phyloP scores from a whole-genome alignment of 2,329 filamentous ascomycete genomes.

The Coniosporium tulheliwenetii region DNA sequence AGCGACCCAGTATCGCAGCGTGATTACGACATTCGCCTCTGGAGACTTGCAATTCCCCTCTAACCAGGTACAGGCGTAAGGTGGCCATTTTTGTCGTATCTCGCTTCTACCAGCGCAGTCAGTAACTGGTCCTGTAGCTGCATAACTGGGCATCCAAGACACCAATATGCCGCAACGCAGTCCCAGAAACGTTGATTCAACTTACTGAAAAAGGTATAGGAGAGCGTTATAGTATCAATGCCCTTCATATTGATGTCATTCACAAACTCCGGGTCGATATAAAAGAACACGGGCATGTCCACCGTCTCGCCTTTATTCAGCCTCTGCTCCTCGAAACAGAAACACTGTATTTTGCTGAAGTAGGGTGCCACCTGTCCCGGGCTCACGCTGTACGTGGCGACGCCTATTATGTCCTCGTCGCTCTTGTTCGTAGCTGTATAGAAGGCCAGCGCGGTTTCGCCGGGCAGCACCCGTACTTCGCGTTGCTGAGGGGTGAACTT shows the following conservation, averaged over 20 bases:
- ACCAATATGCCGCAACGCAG: neutral
- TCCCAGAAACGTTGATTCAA: neutral
- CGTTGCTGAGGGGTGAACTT: constrained; percentile 95
- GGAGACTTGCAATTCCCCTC: too few relatives aligned
- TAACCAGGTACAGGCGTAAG: constrained; percentile 37
- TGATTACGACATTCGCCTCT: too few relatives aligned
- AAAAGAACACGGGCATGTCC: constrained; percentile 99
- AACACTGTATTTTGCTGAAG: constrained; percentile 99
- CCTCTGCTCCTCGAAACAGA: constrained; percentile 94
- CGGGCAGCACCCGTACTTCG: constrained; percentile 86
- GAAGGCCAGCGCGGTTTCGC: constrained; percentile 92
- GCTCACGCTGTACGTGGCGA: constrained; percentile 94
- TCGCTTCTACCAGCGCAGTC: constrained; percentile 44
- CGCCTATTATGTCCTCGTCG: constrained; percentile 86
- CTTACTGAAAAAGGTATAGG: constrained; percentile 97
- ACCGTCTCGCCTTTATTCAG: constrained; percentile 91
- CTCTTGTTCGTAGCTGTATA: constrained; percentile 93
- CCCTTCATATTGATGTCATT: constrained; percentile 86
- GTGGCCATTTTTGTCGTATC: constrained; percentile 68
- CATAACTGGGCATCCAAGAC: constrained; percentile 17
- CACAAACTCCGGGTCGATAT: constrained; percentile 88
- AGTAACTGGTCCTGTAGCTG: constrained; percentile 7
- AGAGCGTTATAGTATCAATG: constrained; percentile 88
- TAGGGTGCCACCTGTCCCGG: constrained; percentile 92
- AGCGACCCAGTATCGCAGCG: too few relatives aligned